Evolutionary conservation across 1,284 basidiomycete species (phyloP).

Genomic region (Dichomitus squalens): DNA sequence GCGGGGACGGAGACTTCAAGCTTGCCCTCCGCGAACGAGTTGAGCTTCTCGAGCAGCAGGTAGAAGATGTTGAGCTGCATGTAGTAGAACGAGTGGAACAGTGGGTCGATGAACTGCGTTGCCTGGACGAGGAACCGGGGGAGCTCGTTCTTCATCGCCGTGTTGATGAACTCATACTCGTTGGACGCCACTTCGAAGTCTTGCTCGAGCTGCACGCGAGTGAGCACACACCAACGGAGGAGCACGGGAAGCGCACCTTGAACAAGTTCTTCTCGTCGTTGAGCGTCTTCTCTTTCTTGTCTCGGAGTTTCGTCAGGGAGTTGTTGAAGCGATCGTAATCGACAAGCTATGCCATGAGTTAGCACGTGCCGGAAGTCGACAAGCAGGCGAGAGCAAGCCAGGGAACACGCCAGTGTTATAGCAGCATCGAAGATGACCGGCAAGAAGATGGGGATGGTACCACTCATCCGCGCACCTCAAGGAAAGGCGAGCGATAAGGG

Average conservation of each 20-base stretch:
- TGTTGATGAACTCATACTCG: slow-evolving; percentile 98
- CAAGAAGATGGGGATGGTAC: no score
- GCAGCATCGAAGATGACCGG: no score
- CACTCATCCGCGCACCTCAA: no score
- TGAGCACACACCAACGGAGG: neutral
- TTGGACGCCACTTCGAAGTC: slow-evolving; percentile 94
- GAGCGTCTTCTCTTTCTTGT: slow-evolving; percentile 96
- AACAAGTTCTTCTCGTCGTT: slow-evolving; percentile 95
- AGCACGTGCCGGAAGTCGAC: no score
- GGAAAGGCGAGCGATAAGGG: no score
- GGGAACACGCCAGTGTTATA: no score
- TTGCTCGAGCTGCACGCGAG: slow-evolving; percentile 80
- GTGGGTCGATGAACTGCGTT: slow-evolving; percentile 90
- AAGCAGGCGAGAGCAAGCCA: no score
- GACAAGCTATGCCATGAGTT: slow-evolving; percentile 58
- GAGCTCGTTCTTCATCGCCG: slow-evolving; percentile 88
- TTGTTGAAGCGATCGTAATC: slow-evolving; percentile 99
- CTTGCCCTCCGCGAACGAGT: slow-evolving; percentile 83
- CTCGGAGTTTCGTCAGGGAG: slow-evolving; percentile 89
- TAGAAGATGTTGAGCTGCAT: slow-evolving; percentile 99
- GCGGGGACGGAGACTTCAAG: slow-evolving; percentile 73
- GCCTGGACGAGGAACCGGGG: slow-evolving; percentile 89
- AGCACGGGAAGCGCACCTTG: slow-evolving; percentile 61
- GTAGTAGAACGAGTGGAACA: slow-evolving; percentile 99
- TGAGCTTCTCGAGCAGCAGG: slow-evolving; percentile 90